Evolutionary conservation across 1,284 basidiomycete species (phyloP), one percentile per base, ranked within the genome.

Genomic region (Cronartium quercuum): DNA sequence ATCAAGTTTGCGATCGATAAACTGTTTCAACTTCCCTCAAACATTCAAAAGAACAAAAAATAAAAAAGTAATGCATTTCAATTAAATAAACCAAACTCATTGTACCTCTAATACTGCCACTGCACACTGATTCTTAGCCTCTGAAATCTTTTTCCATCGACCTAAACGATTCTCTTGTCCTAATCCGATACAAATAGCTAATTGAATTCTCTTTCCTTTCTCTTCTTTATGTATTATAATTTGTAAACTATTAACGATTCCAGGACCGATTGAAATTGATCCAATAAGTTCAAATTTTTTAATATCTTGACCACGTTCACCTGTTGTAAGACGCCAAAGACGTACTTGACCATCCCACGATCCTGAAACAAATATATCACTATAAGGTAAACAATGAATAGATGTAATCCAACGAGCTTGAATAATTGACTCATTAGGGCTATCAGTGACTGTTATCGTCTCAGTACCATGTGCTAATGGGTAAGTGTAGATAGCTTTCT

Each of bases 291-390:
- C 80, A 62, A 70, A 70, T 13, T 62, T 47, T 42, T 24, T 73
- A 61, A 73, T 65, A 12, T 73, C 62, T 18, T 63, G 15, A 29
- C 37, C 24, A 9, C 62, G 47, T 10, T 21, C 58, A 13, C 94
- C 83, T 76, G 87, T 88, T 0, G 86, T 78, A 41, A 99, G 83
- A 79, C 90, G 89, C 95, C 95, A 99, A 79, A 98, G 83, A 38
- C 90, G 88, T 79, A 98, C 88, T 63, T 84, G 80, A 51, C 92
- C 92, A 77, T 97, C 93, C 90, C 91, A 98, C 15, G 94, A 97
- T 18, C 94, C 92, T 13, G 92, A 94, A 0, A 87, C 92, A 79
- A 99, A 92, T 3, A 95, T 80, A 82, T 99, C 93, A 6, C 92
- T 91, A 82, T 95, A 98, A 15, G 90, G 87, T 47, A 98, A 83